A percentile compares a stretch with the other conserved stretches of the same genome.
Conservation (phyloP, 2,329 filamentous ascomycete genomes). For the Alternaria alternata region DNA sequence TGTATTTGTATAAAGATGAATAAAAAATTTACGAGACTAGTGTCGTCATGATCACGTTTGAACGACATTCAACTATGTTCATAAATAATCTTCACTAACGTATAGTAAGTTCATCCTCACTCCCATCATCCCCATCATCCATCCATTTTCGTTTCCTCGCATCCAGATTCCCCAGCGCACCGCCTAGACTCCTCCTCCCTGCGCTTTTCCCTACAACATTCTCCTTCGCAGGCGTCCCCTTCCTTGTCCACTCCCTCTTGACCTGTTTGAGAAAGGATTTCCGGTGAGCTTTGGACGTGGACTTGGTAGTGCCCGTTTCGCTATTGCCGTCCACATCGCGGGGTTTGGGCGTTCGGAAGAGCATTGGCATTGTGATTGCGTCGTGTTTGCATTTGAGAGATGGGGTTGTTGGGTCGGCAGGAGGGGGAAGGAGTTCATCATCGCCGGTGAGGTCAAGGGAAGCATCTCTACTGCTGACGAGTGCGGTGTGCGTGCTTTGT, state of each 20-base stretch:
- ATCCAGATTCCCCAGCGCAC: neutral
- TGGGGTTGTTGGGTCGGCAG: neutral
- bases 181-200: neutral
- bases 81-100: neutral
- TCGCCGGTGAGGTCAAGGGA: constrained; percentile 15
- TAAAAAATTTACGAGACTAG: too few species aligned
- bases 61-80: neutral
- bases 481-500: neutral
- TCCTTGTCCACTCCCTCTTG: constrained; percentile 36
- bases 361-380: constrained; percentile 19
- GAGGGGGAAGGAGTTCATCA: constrained; percentile 4
- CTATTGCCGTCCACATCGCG: constrained; percentile 2
- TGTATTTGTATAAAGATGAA: neutral
- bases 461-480: neutral
- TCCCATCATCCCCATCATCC: constrained; percentile 11
- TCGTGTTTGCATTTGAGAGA: constrained; percentile 35
- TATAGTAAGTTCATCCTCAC: constrained; percentile 40
- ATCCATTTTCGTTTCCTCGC: constrained; percentile 8
- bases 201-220: neutral
- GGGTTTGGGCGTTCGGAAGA: constrained; percentile 24
- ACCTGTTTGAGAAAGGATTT: constrained; percentile 29
- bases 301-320: constrained; percentile 7
- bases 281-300: constrained; percentile 16
- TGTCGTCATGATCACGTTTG: too few species aligned
- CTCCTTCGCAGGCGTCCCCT: constrained; percentile 13